A percentile compares a stretch with the other conserved stretches of the same genome.
phyloP scores from a whole-genome alignment of 257 asterid genomes.

The Galeopsis tetrahit region DNA sequence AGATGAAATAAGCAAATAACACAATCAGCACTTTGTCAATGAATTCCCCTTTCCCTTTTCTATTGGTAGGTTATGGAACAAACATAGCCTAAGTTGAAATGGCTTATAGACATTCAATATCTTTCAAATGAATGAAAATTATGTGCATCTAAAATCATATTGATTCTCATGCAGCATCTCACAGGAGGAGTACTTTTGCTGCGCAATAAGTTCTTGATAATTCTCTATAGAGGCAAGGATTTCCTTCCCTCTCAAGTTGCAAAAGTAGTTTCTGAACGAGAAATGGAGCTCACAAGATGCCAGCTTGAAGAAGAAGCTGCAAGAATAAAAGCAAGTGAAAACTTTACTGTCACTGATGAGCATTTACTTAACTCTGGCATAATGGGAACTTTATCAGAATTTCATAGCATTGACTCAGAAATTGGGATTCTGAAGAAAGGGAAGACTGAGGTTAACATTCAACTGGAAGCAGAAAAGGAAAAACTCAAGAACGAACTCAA shows the following conservation, averaged over 20 bases:
- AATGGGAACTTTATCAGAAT: constrained; percentile 79
- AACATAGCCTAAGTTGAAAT: too few species aligned
- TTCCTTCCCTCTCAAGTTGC: constrained; percentile 81
- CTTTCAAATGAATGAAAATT: background rate
- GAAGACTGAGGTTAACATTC: constrained; percentile 52
- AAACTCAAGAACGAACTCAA: constrained; percentile 74
- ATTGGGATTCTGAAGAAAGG: constrained; percentile 33
- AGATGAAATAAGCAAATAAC: too few species aligned
- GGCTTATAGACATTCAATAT: background rate
- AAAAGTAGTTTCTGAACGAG: constrained; percentile 64
- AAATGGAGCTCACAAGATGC: constrained; percentile 58
- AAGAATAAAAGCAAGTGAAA: constrained; percentile 71
- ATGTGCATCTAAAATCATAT: constrained; percentile 29
- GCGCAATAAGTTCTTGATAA: constrained; percentile 84
- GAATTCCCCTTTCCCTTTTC: too few species aligned
- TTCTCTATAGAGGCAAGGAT: constrained; percentile 93
- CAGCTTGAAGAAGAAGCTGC: constrained; percentile 86
- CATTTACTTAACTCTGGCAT: constrained; percentile 40
- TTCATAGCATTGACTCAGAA: constrained; percentile 59
- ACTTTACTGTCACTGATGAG: constrained; percentile 44
- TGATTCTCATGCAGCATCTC: constrained; percentile 65
- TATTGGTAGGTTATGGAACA: too few species aligned
- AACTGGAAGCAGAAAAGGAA: constrained; percentile 62
- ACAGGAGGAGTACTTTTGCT: constrained; percentile 88
- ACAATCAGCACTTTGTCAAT: too few species aligned